Percentiles rank a stretch among this genome's conserved stretches.
These are phyloP conservation scores for Aethionema arabicum DNA, from an alignment of 345 rosid genomes.

Conservation along the genomic window DNA sequence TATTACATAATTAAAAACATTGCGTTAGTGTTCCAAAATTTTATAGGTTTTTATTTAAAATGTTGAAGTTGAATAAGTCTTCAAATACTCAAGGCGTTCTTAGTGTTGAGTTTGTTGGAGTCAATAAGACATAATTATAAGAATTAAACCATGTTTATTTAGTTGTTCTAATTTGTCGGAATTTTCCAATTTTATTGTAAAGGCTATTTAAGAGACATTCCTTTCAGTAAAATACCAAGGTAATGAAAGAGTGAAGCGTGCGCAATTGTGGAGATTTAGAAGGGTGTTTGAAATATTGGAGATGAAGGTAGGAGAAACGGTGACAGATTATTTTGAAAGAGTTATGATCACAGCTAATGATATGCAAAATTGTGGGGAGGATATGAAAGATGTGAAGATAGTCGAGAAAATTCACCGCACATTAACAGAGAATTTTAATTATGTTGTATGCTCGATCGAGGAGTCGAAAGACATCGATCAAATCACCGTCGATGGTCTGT, in stretches of 20 bases:
- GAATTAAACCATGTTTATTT: no score
- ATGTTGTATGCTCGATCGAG: neutral
- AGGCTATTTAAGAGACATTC: no score
- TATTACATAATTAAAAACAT: no score
- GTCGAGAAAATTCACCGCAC: constrained; percentile 1
- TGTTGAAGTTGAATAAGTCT: no score
- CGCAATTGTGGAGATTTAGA: neutral
- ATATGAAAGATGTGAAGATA: neutral
- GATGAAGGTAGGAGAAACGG: neutral
- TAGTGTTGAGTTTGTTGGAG: no score
- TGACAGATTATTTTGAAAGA: neutral
- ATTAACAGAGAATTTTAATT: neutral
- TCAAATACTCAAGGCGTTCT: no score
- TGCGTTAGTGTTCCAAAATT: no score
- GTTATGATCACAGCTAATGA: neutral
- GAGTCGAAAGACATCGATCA: neutral
- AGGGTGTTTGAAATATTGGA: neutral
- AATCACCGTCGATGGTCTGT: neutral
- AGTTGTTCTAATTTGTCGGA: no score
- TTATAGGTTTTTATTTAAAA: no score
- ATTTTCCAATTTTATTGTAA: no score
- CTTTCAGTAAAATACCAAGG: neutral
- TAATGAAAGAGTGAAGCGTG: neutral
- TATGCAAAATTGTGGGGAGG: neutral
- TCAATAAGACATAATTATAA: no score